phyloP scores from a whole-genome alignment of 192 early-diverging fungal genomes.

The Umbelopsis vinacea region DNA sequence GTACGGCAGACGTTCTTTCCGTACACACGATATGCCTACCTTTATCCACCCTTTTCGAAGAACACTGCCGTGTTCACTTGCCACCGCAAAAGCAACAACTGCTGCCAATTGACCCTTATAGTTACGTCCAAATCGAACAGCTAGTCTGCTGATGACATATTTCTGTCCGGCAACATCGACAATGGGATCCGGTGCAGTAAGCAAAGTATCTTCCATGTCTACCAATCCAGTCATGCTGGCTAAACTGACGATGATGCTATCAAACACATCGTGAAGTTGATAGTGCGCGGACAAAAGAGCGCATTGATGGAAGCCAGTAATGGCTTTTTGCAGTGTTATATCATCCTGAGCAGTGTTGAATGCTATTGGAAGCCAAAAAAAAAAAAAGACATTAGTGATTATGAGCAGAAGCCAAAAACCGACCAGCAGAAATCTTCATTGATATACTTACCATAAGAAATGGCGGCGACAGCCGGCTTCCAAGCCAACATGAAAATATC shows the following conservation, averaged over 20 bases:
- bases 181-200: constrained; percentile 52
- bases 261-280: constrained; percentile 75
- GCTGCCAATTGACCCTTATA: constrained; percentile 90
- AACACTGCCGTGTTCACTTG: constrained; percentile 66
- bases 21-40: constrained; percentile 44
- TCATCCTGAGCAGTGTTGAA: constrained; percentile 84
- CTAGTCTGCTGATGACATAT: constrained; percentile 62
- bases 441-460: constrained; percentile 71
- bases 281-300: constrained; percentile 75
- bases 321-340: constrained; percentile 76
- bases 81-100: constrained; percentile 83
- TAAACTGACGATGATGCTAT: constrained; percentile 76
- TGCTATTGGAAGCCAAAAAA: constrained; percentile 46
- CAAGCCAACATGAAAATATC: constrained; percentile 80
- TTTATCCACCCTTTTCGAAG: constrained; percentile 75
- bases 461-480: constrained; percentile 75
- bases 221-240: constrained; percentile 77
- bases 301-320: constrained; percentile 79
- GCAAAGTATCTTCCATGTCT: constrained; percentile 26
- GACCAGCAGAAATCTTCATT: background rate
- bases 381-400: constrained; percentile 17
- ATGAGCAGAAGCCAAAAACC: too few species aligned
- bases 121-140: constrained; percentile 87
- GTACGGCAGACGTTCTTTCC: background rate
- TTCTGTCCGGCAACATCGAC: constrained; percentile 50